Evolutionary conservation across 1,284 basidiomycete genomes (phyloP).

Genomic region (Puccinia sorghi): DNA sequence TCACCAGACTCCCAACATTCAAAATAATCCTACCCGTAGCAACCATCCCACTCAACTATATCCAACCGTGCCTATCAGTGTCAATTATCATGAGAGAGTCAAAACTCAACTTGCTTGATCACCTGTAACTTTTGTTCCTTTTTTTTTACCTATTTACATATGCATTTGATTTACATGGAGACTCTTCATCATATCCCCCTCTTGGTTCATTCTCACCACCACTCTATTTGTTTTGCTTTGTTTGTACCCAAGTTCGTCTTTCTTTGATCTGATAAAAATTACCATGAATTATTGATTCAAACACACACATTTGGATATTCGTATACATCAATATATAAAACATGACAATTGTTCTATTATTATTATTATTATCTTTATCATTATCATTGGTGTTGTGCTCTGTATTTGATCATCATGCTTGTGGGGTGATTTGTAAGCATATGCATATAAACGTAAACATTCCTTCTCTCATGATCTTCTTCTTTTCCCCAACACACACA

Average conservation of each 20-base stretch:
- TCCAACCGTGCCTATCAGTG: constrained; percentile 38
- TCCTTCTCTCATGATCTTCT: no score
- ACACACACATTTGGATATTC: not conserved
- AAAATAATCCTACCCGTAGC: constrained; percentile 6
- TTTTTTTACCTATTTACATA: not conserved
- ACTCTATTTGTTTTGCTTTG: not conserved
- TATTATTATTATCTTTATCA: not conserved
- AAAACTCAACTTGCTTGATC: constrained; percentile 39
- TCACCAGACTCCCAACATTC: constrained; percentile 14
- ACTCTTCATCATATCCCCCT: not conserved
- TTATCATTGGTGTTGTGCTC: not conserved
- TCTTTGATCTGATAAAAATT: constrained; percentile 18
- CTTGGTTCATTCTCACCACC: not conserved
- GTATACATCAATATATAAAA: not conserved
- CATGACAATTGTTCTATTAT: constrained; percentile 8
- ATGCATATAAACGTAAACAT: not conserved
- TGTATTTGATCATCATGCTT: not conserved
- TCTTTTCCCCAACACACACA: no score
- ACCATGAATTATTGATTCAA: not conserved
- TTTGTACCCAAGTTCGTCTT: constrained; percentile 19
- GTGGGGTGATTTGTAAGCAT: constrained; percentile 18
- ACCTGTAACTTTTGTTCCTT: not conserved
- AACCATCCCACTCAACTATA: constrained; percentile 34
- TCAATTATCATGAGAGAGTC: constrained; percentile 47
- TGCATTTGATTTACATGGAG: not conserved